Percentiles rank a stretch among this genome's conserved stretches.
Conservation (phyloP, 306 rosid species). For the Lithocarpus polystachyus region DNA sequence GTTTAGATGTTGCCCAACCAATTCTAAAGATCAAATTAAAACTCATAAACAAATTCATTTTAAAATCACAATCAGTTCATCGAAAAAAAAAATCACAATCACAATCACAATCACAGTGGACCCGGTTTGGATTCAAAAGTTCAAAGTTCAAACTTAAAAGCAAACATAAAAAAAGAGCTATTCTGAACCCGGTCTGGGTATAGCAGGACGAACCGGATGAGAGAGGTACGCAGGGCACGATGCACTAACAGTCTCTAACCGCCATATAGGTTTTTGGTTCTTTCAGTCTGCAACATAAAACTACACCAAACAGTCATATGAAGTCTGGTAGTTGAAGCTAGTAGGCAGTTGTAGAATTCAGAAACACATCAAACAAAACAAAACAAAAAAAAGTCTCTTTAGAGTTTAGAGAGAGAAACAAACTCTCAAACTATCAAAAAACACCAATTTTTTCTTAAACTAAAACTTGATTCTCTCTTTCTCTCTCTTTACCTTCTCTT, state of each 20-base stretch:
- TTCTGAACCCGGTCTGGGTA: background rate
- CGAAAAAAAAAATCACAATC: no score
- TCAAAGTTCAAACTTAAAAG: no score
- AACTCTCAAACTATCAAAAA: background rate
- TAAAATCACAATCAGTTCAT: no score
- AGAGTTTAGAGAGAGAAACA: background rate
- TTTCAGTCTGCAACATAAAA: background rate
- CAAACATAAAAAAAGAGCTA: no score
- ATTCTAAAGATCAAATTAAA: no score
- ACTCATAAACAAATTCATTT: no score
- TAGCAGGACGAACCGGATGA: background rate
- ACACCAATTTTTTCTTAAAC: background rate
- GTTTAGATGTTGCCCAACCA: no score
- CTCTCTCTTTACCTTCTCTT: conserved; percentile 37
- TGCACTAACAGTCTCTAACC: background rate
- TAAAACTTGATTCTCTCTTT: background rate
- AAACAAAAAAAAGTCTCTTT: background rate
- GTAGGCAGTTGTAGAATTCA: background rate
- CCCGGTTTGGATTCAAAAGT: no score
- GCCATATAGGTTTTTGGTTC: background rate
- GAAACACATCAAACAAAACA: background rate
- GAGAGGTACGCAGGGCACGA: background rate
- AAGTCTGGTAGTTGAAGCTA: conserved; percentile 41
- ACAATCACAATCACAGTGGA: no score
- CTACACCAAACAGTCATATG: conserved; percentile 40